Percentiles rank a stretch among this genome's conserved stretches.
phyloP scores from a whole-genome alignment of 768 basidiomycete species.

The Hypholoma sublateritium region DNA sequence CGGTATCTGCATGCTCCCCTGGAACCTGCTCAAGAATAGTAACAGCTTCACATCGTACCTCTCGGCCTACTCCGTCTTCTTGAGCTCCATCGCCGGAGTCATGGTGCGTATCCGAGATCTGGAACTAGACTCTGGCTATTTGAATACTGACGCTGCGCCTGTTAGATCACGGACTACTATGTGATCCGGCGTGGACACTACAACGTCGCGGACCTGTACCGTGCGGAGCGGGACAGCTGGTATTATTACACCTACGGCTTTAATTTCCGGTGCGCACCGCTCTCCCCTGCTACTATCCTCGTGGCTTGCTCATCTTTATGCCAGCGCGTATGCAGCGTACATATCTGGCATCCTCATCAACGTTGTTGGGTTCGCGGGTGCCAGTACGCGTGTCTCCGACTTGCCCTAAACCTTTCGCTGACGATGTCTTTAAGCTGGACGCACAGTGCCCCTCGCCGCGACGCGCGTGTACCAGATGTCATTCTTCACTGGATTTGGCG shows the following conservation, averaged over 20 bases:
- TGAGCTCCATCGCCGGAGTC: slow-evolving; percentile 79
- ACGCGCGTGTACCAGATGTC: slow-evolving; percentile 75
- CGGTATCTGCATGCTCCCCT: slow-evolving; percentile 73
- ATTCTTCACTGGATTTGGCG: slow-evolving; percentile 83
- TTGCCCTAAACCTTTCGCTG: slow-evolving; percentile 4
- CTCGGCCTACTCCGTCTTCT: slow-evolving; percentile 78
- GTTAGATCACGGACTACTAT: slow-evolving; percentile 77
- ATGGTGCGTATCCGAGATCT: slow-evolving; percentile 46
- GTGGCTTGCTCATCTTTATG: not conserved
- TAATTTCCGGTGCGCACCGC: slow-evolving; percentile 58
- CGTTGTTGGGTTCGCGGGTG: slow-evolving; percentile 78
- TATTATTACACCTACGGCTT: slow-evolving; percentile 76
- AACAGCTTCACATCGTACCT: slow-evolving; percentile 81
- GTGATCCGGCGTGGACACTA: slow-evolving; percentile 69
- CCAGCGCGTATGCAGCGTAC: slow-evolving; percentile 65
- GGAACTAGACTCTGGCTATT: not conserved
- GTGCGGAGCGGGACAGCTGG: slow-evolving; percentile 54
- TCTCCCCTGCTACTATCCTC: not conserved
- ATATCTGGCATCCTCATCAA: slow-evolving; percentile 79
- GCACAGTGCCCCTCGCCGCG: slow-evolving; percentile 61
- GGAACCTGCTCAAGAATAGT: slow-evolving; percentile 73
- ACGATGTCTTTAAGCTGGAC: slow-evolving; percentile 41
- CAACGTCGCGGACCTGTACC: slow-evolving; percentile 72
- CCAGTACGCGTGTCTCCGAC: slow-evolving; percentile 42
- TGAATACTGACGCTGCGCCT: not conserved